These are phyloP conservation scores for Neurospora sp. DNA, from an alignment of 495 filamentous ascomycete genomes.

Conservation along the genomic window DNA sequence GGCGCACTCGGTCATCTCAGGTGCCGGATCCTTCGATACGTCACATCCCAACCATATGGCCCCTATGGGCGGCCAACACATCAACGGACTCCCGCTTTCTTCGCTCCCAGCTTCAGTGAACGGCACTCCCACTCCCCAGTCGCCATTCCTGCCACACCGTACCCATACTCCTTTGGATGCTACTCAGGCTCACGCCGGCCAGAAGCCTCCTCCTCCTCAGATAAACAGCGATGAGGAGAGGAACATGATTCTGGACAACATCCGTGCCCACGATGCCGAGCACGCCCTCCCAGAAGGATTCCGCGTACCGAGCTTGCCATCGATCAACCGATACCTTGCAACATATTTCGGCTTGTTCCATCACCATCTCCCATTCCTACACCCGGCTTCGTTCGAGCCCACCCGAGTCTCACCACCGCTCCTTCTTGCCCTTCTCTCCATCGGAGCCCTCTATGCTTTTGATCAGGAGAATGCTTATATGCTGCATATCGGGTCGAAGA, in stretches of 20 bases:
- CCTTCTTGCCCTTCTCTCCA: conserved; percentile 84
- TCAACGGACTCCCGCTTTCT: conserved; percentile 51
- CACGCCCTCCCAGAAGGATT: conserved; percentile 80
- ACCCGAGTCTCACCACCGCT: conserved; percentile 67
- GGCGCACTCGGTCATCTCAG: conserved; percentile 55
- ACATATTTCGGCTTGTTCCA: conserved; percentile 98
- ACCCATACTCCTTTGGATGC: conserved; percentile 48
- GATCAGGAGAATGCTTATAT: conserved; percentile 92
- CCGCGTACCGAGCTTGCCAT: conserved; percentile 65
- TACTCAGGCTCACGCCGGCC: conserved; percentile 51
- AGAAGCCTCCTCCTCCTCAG: conserved; percentile 58
- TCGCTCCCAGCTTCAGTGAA: conserved; percentile 59
- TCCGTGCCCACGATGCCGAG: conserved; percentile 67
- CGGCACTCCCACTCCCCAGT: conserved; percentile 70
- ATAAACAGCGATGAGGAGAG: conserved; percentile 68
- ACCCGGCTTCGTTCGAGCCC: conserved; percentile 83
- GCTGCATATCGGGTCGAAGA: conserved; percentile 95
- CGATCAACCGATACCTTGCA: conserved; percentile 80
- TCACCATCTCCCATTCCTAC: conserved; percentile 92
- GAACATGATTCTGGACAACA: conserved; percentile 72
- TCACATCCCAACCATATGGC: conserved; percentile 51
- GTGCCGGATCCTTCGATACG: conserved; percentile 56
- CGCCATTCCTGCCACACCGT: conserved; percentile 49
- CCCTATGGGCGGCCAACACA: conserved; percentile 56
- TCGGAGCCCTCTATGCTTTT: conserved; percentile 93